A percentile compares a stretch with the other conserved stretches of the same genome.
Evolutionary conservation across 148 eudicot genomes (phyloP).

Genomic region (Chenopodium berlandieri): DNA sequence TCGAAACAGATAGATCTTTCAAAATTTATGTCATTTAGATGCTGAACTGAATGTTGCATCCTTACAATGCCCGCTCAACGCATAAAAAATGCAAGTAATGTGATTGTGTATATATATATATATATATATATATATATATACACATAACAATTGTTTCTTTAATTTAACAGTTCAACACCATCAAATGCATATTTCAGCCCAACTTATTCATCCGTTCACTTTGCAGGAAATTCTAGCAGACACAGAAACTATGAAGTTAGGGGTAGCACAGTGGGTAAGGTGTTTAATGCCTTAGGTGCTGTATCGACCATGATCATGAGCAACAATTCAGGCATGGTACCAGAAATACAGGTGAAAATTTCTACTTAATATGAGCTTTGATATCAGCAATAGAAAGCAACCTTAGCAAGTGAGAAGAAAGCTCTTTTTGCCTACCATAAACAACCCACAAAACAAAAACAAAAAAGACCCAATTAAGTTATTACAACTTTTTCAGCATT

Average conservation of each 20-base stretch:
- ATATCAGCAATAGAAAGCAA: too few relatives aligned
- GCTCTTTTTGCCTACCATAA: too few relatives aligned
- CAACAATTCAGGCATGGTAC: constrained; percentile 58
- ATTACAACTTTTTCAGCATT: too few relatives aligned
- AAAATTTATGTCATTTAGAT: neutral
- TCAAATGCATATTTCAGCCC: neutral
- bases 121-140: too few relatives aligned
- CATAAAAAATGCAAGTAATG: neutral
- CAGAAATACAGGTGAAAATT: constrained; percentile 53
- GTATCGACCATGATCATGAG: constrained; percentile 54
- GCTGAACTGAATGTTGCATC: neutral
- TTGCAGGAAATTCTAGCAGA: constrained; percentile 40
- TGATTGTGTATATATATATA: neutral
- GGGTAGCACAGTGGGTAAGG: constrained; percentile 43
- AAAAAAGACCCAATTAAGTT: too few relatives aligned
- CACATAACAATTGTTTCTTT: too few relatives aligned
- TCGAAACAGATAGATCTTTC: too few relatives aligned
- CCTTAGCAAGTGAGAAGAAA: too few relatives aligned
- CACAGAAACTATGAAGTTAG: constrained; percentile 42
- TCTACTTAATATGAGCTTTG: too few relatives aligned
- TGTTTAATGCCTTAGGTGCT: constrained; percentile 51
- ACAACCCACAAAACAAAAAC: too few relatives aligned
- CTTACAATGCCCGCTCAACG: neutral
- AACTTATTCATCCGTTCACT: neutral
- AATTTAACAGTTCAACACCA: neutral